Evolutionary conservation across 2,329 filamentous ascomycete genomes (phyloP).

Genomic region (Epichloe elymi): DNA sequence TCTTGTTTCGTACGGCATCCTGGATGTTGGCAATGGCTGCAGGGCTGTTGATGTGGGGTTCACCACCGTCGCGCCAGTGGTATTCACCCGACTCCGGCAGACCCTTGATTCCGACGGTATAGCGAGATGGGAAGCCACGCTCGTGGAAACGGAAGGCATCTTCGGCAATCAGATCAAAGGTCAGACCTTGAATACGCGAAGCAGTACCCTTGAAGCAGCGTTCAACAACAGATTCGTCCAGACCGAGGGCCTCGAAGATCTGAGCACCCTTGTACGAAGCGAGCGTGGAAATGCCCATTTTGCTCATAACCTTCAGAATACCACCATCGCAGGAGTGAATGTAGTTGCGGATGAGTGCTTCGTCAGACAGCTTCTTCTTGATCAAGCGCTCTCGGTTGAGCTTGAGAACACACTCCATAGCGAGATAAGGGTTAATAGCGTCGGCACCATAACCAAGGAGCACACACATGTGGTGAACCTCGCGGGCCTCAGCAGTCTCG

Average conservation of each 20-base stretch:
- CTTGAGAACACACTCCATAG: slow-evolving; percentile 94
- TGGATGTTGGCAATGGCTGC: slow-evolving; percentile 93
- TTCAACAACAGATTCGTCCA: slow-evolving; percentile 85
- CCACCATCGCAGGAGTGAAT: slow-evolving; percentile 93
- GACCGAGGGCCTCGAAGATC: slow-evolving; percentile 91
- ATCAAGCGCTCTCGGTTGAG: slow-evolving; percentile 88
- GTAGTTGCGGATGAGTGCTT: slow-evolving; percentile 85
- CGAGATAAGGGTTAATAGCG: slow-evolving; percentile 86
- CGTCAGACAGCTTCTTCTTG: slow-evolving; percentile 72
- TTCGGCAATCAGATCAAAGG: slow-evolving; percentile 84
- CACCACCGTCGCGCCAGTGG: slow-evolving; percentile 94
- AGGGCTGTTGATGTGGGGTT: slow-evolving; percentile 90
- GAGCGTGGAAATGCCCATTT: slow-evolving; percentile 97
- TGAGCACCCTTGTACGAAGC: slow-evolving; percentile 96
- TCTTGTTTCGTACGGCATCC: slow-evolving; percentile 91
- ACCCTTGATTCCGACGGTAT: slow-evolving; percentile 63
- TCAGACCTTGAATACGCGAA: slow-evolving; percentile 86
- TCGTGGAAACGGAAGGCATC: slow-evolving; percentile 93
- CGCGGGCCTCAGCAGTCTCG: slow-evolving; percentile 88
- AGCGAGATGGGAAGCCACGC: slow-evolving; percentile 73
- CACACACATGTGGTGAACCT: slow-evolving; percentile 99
- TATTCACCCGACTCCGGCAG: slow-evolving; percentile 91
- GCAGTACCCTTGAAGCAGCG: slow-evolving; percentile 91
- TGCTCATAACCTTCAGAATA: slow-evolving; percentile 97
- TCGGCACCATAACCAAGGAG: slow-evolving; percentile 90